Evolutionary conservation across 176 grass and related monocot species (phyloP).

Genomic region (Juncus inflexus): DNA sequence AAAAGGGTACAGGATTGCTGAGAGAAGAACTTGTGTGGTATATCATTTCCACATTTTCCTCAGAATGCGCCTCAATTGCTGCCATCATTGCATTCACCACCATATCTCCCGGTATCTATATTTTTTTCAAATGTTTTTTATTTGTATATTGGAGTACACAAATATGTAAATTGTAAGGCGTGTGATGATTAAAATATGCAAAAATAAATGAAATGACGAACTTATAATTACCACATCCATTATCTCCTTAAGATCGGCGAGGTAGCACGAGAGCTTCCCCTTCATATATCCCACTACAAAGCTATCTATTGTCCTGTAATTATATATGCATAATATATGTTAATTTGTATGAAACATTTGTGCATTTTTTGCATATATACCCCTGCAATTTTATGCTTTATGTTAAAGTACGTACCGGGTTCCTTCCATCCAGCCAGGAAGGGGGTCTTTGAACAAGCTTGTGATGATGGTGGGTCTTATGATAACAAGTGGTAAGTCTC

Average conservation of each 20-base stretch:
- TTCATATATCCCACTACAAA: slow-evolving; percentile 58
- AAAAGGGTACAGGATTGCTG: slow-evolving; percentile 52
- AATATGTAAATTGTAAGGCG: no score
- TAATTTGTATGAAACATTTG: no score
- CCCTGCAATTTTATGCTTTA: no score
- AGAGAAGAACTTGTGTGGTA: slow-evolving; percentile 56
- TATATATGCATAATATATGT: no score
- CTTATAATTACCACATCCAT: no score
- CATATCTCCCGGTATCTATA: slow-evolving; percentile 87
- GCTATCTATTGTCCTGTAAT: slow-evolving; percentile 60
- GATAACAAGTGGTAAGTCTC: slow-evolving; percentile 42
- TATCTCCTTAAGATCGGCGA: no score
- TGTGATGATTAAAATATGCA: no score
- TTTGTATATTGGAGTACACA: not conserved
- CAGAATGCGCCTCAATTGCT: slow-evolving; percentile 43
- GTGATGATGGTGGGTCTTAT: slow-evolving; percentile 70
- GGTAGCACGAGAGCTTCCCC: no score
- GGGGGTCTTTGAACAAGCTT: slow-evolving; percentile 49
- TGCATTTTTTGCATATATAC: no score
- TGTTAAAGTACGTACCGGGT: slow-evolving; percentile 27
- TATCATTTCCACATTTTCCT: slow-evolving; percentile 15
- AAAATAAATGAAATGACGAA: no score
- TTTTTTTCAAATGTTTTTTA: not conserved
- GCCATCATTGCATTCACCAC: slow-evolving; percentile 79
- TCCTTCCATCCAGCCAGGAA: slow-evolving; percentile 87